Conservation (phyloP, 2,329 filamentous ascomycete genomes). For the Penicillium sp. region DNA sequence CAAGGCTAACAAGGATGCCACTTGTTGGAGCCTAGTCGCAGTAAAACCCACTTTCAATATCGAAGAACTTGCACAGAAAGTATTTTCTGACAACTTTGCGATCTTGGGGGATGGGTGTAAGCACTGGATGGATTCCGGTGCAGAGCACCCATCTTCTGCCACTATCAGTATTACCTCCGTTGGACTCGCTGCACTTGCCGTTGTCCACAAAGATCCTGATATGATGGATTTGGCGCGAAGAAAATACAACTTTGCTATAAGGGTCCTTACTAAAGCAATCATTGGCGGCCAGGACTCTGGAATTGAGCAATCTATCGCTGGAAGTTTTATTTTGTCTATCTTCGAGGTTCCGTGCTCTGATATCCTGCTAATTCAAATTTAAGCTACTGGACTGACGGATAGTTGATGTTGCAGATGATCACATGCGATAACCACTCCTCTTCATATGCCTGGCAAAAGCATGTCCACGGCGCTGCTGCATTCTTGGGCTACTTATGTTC, state of each 20-base stretch:
- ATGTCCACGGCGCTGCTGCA: slow-evolving; percentile 1
- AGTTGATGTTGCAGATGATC: background rate
- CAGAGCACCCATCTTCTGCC: background rate
- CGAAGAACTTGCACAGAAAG: slow-evolving; percentile 4
- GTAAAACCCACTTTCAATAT: background rate
- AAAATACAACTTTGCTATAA: slow-evolving; percentile 1
- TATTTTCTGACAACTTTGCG: slow-evolving; percentile 4
- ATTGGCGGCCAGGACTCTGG: background rate
- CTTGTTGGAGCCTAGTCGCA: background rate
- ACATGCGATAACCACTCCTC: slow-evolving; percentile 3
- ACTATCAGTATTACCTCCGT: slow-evolving; percentile 6
- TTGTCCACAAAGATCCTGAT: slow-evolving; percentile 3
- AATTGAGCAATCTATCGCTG: slow-evolving; percentile 5
- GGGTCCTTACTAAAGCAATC: background rate
- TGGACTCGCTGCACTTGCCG: slow-evolving; percentile 6
- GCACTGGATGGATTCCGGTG: background rate
- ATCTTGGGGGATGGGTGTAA: slow-evolving; percentile 1
- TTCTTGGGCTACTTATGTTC: slow-evolving; percentile 1
- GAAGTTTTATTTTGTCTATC: slow-evolving; percentile 6
- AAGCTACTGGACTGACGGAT: background rate
- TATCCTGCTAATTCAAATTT: background rate
- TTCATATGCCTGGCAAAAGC: background rate
- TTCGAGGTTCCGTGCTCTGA: slow-evolving; percentile 4
- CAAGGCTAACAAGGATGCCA: background rate
- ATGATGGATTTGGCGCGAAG: slow-evolving; percentile 5